Base-by-base conservation (phyloP, 2,329 filamentous ascomycete species). In the Coniochaeta sp. region DNA sequence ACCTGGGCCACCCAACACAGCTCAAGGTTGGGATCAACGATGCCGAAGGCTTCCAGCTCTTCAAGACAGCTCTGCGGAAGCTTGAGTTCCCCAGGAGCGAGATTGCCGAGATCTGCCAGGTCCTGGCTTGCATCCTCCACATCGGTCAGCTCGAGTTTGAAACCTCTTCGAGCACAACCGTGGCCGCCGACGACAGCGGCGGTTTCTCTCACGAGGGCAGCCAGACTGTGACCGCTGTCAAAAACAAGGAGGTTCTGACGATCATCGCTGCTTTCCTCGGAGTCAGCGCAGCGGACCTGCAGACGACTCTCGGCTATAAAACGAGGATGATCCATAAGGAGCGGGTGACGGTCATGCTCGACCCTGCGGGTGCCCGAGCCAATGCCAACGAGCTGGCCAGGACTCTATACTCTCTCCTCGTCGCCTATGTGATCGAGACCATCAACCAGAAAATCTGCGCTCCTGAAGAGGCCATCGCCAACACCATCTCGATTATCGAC, bases 11-110 rank as follows among this genome's bases (percentile, higher is more conserved):
- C 68, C 95, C 93, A 0, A 97, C 93, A 0, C 95, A 99, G 75
- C 82, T 99, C 65, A 98, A 96, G 73, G 91, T 98, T 30, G 95
- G 95, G 61, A 93, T 99, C 72, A 97, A 99, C 69, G 95, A 99
- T 70, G 82, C 89, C 1, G 93, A 97, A 69, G 95, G 93, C 4
- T 99, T 99, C 74, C 91, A 96, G 71, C 88, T 98, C 58, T 98
- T 99, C 82, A 98, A 98, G 79, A 96, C 91, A 1, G 95, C 95
- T 1, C 78, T 99, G 56, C 85, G 93, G 65, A 97, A 96, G 74
- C 83, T 99, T 16, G 95, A 98, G 74, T 98, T 99, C 64, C 90
- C 93, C 4, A 85, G 93, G 59, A 88, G 89, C 62, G 95, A 97
- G 68, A 96, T 99, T 70, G 95, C 95, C 42, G 93, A 97, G 72